Evolutionary conservation across 768 basidiomycete genomes (phyloP).

Genomic region (Lentinus brumalis): DNA sequence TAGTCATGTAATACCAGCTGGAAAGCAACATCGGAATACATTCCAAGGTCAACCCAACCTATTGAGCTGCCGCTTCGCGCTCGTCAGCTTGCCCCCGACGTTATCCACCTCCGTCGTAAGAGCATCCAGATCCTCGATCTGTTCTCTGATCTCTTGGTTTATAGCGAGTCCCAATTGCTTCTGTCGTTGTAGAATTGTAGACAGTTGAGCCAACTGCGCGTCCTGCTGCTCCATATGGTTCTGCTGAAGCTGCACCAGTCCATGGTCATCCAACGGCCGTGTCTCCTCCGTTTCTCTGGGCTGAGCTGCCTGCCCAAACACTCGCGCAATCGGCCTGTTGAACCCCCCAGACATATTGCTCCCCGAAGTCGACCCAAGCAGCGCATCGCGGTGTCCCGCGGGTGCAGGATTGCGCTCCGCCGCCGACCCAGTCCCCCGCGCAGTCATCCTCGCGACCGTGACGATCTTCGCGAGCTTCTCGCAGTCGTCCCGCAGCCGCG

Average conservation of each 20-base stretch:
- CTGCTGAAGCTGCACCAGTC: constrained; percentile 78
- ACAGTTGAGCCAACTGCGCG: constrained; percentile 73
- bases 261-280: constrained; percentile 83
- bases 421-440: constrained; percentile 39
- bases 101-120: constrained; percentile 75
- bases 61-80: constrained; percentile 81
- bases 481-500: constrained; percentile 86
- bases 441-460: constrained; percentile 65
- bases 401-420: constrained; percentile 45
- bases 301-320: constrained; percentile 69
- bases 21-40: not conserved
- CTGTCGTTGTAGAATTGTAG: constrained; percentile 82
- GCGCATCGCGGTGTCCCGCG: constrained; percentile 63
- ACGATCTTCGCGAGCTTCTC: constrained; percentile 87
- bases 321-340: constrained; percentile 61
- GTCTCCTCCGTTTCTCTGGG: constrained; percentile 85
- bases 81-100: constrained; percentile 76
- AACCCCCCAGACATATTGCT: constrained; percentile 25
- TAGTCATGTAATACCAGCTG: constrained; percentile 15
- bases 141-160: constrained; percentile 73
- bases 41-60: constrained; percentile 54
- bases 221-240: constrained; percentile 85
- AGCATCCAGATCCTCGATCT: constrained; percentile 86
- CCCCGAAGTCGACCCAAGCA: constrained; percentile 46
- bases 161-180: constrained; percentile 87